Conservation (phyloP, 495 filamentous ascomycete species). For the Haplographium delicatum region DNA sequence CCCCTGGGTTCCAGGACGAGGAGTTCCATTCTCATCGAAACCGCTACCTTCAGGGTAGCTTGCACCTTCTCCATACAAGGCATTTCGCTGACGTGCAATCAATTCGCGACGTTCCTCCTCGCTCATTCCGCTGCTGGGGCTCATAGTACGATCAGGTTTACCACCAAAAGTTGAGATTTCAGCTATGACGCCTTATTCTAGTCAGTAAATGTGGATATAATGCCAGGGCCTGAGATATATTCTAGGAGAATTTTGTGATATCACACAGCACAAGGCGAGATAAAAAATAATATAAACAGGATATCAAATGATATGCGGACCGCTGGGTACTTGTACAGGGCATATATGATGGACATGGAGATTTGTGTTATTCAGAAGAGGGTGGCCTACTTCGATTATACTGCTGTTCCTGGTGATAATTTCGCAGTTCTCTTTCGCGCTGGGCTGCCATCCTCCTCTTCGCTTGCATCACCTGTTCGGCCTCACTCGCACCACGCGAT, state of each 20-base stretch:
- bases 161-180: slow-evolving; percentile 68
- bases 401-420: slow-evolving; percentile 99
- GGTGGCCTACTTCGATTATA: slow-evolving; percentile 92
- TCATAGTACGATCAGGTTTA: slow-evolving; percentile 88
- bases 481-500: slow-evolving; percentile 70
- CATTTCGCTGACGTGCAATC: slow-evolving; percentile 89
- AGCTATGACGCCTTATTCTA: slow-evolving; percentile 61
- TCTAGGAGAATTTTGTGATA: slow-evolving; percentile 4
- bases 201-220: slow-evolving; percentile 36
- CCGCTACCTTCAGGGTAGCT: slow-evolving; percentile 53
- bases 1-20: slow-evolving; percentile 51
- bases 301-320: slow-evolving; percentile 27
- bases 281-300: slow-evolving; percentile 17
- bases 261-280: slow-evolving; percentile 22
- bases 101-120: slow-evolving; percentile 96
- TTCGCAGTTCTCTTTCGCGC: slow-evolving; percentile 96
- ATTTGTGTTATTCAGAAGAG: slow-evolving; percentile 53
- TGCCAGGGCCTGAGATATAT: slow-evolving; percentile 31
- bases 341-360: slow-evolving; percentile 34
- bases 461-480: slow-evolving; percentile 97
- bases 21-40: slow-evolving; percentile 57
- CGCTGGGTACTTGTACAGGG: slow-evolving; percentile 37
- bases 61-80: slow-evolving; percentile 75
- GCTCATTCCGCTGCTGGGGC: slow-evolving; percentile 76
- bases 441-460: slow-evolving; percentile 98